Evolutionary conservation across 148 eudicot genomes (phyloP).

Genomic region (Arctostaphylos glauca): DNA sequence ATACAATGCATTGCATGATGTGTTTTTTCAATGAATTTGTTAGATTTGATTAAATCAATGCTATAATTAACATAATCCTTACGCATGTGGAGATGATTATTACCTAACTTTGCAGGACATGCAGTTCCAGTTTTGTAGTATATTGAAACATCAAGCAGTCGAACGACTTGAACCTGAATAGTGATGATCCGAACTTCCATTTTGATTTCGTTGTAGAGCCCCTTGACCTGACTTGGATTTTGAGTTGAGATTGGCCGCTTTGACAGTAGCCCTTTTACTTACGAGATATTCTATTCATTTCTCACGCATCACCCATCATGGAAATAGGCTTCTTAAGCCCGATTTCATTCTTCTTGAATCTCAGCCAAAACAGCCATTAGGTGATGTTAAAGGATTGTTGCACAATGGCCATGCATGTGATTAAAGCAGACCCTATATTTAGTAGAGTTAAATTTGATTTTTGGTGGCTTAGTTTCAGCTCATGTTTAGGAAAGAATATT

Average conservation of each 20-base stretch:
- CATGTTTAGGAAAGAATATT: neutral
- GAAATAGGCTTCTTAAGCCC: too few species aligned
- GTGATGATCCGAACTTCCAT: too few species aligned
- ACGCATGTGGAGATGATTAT: neutral
- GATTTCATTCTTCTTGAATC: too few species aligned
- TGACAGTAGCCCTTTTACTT: too few species aligned
- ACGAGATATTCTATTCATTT: too few species aligned
- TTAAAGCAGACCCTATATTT: neutral
- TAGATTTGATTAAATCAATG: neutral
- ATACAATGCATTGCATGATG: neutral
- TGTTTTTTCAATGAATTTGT: neutral
- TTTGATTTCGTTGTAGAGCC: too few species aligned
- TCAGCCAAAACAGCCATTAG: too few species aligned
- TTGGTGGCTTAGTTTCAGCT: neutral
- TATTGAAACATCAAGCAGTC: neutral
- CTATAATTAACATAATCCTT: neutral
- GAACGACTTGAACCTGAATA: too few species aligned
- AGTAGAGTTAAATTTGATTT: neutral
- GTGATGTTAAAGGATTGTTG: neutral
- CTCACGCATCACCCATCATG: too few species aligned
- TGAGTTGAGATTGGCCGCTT: too few species aligned
- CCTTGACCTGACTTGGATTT: too few species aligned
- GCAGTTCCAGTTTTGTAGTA: neutral
- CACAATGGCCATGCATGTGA: neutral
- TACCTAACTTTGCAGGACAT: neutral